Base-by-base conservation (phyloP, 257 asterid species). In the Anisodus acutangulus region DNA sequence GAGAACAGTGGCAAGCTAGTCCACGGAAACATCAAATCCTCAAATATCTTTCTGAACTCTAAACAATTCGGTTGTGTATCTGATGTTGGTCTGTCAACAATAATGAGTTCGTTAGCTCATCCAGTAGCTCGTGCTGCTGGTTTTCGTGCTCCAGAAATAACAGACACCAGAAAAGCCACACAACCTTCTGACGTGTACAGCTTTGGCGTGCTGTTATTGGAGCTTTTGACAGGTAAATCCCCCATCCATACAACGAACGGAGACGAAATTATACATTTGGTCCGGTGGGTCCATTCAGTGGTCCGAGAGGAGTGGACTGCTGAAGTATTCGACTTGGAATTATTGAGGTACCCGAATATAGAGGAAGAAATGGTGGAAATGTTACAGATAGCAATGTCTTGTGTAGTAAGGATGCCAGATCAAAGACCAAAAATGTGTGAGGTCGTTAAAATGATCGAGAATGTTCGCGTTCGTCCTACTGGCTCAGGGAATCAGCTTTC, bases 301-400 rank as follows among this genome's bases (percentile, higher is more conserved):
- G 98, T 94, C 12, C 84, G 98, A 15, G 98, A 94, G 86, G 98
- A 94, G 88, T 94, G 98, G 98, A 93, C 97, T 0, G 98, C 93
- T 0, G 98, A 94, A 84, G 98, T 94, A 72, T 94, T 94, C n/a
- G 97, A 94, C 19, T 78, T 93, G 47, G 94, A 92, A 87, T 87
- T 94, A 41, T 67, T 94, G 41, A 92, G 91, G 92, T 89, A 76
- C 87, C 94, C 97, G 0, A 91, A 92, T 22, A 94, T 93, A 10
- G 98, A 94, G 89, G 98, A 94, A 41, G 96, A 94, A 74, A 78
- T 94, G 86, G 96, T 94, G 58, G 98, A 92, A 89, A 86, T 93
- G 91, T 79, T 94, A 22, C 98, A 92, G 87, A 92, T 94, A 70
- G 96, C 91, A 0, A 90, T 94, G 93, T 83, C 96, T 2, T 93